Evolutionary conservation across 345 rosid species (phyloP), one percentile per base, ranked within the genome.

Genomic region (Reutealis trisperma): DNA sequence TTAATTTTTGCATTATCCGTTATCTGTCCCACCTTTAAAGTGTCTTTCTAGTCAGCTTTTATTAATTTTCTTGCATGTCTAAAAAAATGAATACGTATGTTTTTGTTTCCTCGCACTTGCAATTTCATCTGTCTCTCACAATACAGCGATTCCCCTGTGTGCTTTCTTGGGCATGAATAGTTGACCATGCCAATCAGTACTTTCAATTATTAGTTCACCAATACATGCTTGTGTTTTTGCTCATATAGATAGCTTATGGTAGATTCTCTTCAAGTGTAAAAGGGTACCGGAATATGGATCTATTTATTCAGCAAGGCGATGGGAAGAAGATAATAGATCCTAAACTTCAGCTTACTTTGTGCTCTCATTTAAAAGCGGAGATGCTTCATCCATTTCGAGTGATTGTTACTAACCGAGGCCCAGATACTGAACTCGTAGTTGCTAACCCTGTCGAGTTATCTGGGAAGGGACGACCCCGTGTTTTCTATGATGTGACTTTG

Each of bases 401-500:
- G 42, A 81, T 81, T 49, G 64, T 81, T 57, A 67, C 74, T 32
- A 74, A 74, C 63, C 72, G 78, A 34, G 81, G 84, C 12, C 84
- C 81, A 22, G 84, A 81, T 70, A 81, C 81, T 21, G 81, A 77
- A 49, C 75, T 81, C 27, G 57, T 77, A 47, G 81, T 81, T 3
- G 84, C 84, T 45, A 81, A 81, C 69, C 81, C 84, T 4, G 84
- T 77, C 45, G 84, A 81, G 66, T 37, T 74, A 67, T 69, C 62
- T 13, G 84, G 84, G 47, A 81, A 74, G 63, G 81, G 81, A 74
- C 63, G 84, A 47, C 84, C 84, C 0, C 81, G 78, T 14, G 81
- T 81, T 55, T 77, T 70, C 75, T 81, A 70, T 27, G 81, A 77
- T 64, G 81, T 81, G 6, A 77, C 84, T 21, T 58, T 65, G 25